A percentile compares a stretch with the other conserved stretches of the same genome.
Conservation (phyloP, 2,329 filamentous ascomycete species). For the Fusarium buxicola region DNA sequence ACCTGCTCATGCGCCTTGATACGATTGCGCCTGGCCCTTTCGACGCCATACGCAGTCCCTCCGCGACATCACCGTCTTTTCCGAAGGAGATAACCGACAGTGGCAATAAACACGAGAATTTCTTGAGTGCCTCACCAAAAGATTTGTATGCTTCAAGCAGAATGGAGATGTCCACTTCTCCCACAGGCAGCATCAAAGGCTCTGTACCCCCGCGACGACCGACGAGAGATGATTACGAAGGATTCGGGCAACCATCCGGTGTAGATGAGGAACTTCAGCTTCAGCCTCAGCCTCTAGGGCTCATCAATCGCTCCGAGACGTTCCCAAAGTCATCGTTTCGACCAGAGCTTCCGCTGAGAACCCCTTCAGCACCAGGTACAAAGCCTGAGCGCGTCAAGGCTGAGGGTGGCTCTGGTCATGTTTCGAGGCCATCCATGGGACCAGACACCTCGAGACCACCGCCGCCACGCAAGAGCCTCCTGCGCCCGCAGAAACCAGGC, state of each 20-base stretch:
- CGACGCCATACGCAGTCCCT: slow-evolving; percentile 58
- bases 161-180: slow-evolving; percentile 25
- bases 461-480: slow-evolving; percentile 63
- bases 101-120: slow-evolving; percentile 34
- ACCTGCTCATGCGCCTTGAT: slow-evolving; percentile 71
- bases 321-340: slow-evolving; percentile 59
- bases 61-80: slow-evolving; percentile 50
- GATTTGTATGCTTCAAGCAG: slow-evolving; percentile 21
- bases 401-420: slow-evolving; percentile 41
- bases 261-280: slow-evolving; percentile 50
- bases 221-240: slow-evolving; percentile 67
- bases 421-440: slow-evolving; percentile 57
- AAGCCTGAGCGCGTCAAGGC: slow-evolving; percentile 54
- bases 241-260: slow-evolving; percentile 63
- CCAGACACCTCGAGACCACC: slow-evolving; percentile 64
- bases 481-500: slow-evolving; percentile 56
- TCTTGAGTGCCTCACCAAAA: slow-evolving; percentile 36
- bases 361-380: slow-evolving; percentile 61
- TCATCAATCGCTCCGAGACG: slow-evolving; percentile 62
- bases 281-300: slow-evolving; percentile 52
- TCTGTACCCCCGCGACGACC: slow-evolving; percentile 55
- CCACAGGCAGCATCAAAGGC: slow-evolving; percentile 42
- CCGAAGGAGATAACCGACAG: slow-evolving; percentile 36
- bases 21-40: slow-evolving; percentile 76
- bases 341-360: slow-evolving; percentile 55